A percentile compares a stretch with the other conserved stretches of the same genome.
phyloP scores from a whole-genome alignment of 1,139 yeast genomes.

The Yamadazyma friedrichii region DNA sequence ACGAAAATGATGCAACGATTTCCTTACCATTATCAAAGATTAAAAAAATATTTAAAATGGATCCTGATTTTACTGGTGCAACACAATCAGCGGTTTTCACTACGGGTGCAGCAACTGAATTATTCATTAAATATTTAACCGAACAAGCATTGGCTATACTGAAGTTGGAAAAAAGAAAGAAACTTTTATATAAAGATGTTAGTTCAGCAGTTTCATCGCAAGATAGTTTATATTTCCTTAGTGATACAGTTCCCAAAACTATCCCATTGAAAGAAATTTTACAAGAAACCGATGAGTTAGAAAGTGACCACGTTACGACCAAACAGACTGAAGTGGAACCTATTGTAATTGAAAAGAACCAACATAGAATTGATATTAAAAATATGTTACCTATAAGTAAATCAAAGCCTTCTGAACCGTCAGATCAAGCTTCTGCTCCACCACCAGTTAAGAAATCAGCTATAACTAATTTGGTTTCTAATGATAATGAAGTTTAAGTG shows the following conservation, averaged over 20 bases:
- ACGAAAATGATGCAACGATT: slow-evolving; percentile 17
- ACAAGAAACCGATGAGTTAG: slow-evolving; percentile 24
- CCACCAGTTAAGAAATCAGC: slow-evolving; percentile 27
- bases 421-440: no score
- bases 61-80: slow-evolving; percentile 76
- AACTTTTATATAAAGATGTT: slow-evolving; percentile 71
- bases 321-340: slow-evolving; percentile 6
- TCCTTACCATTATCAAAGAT: slow-evolving; percentile 76
- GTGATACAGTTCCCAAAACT: slow-evolving; percentile 67
- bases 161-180: slow-evolving; percentile 67
- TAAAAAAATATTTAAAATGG: slow-evolving; percentile 80
- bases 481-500: slow-evolving; percentile 7
- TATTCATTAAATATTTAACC: slow-evolving; percentile 75
- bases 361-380: slow-evolving; percentile 18
- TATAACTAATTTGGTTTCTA: slow-evolving; percentile 29
- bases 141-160: slow-evolving; percentile 78
- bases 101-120: slow-evolving; percentile 83
- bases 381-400: slow-evolving; percentile 12
- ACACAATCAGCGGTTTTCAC: slow-evolving; percentile 81
- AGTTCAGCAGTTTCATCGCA: slow-evolving; percentile 66
- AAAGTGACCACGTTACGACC: slow-evolving; percentile 18
- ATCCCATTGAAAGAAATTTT: slow-evolving; percentile 53
- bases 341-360: slow-evolving; percentile 21
- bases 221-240: slow-evolving; percentile 67
- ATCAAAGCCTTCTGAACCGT: no score